A percentile compares a stretch with the other conserved stretches of the same genome.
Evolutionary conservation across 768 basidiomycete genomes (phyloP).

Genomic region (Boletus edulis): DNA sequence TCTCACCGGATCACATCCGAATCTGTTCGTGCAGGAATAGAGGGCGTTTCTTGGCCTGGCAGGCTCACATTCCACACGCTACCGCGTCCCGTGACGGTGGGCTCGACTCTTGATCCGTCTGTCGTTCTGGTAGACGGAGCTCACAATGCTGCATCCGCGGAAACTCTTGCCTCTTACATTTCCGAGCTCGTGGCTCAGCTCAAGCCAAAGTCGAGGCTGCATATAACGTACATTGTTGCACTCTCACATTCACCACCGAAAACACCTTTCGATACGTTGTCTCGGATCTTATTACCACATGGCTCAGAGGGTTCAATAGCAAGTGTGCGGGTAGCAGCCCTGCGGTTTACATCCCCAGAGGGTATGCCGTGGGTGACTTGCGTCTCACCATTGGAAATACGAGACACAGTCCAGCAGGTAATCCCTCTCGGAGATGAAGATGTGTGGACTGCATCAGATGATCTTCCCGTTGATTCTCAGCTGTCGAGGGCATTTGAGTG

Average conservation of each 20-base stretch:
- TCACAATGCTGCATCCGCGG: slow-evolving; percentile 82
- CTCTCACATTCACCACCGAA: slow-evolving; percentile 90
- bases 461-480: slow-evolving; percentile 32
- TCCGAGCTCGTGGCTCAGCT: slow-evolving; percentile 33
- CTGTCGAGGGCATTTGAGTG: slow-evolving; percentile 51
- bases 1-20: slow-evolving; percentile 42
- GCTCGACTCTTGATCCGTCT: slow-evolving; percentile 20
- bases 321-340: slow-evolving; percentile 48
- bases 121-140: slow-evolving; percentile 86
- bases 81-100: slow-evolving; percentile 19
- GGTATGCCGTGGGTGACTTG: slow-evolving; percentile 94
- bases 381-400: slow-evolving; percentile 52
- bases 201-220: slow-evolving; percentile 26
- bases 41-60: slow-evolving; percentile 71
- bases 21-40: slow-evolving; percentile 57
- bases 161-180: slow-evolving; percentile 61
- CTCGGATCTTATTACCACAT: slow-evolving; percentile 55
- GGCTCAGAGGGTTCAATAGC: slow-evolving; percentile 28
- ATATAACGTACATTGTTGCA: slow-evolving; percentile 70
- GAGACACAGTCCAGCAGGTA: slow-evolving; percentile 41
- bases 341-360: slow-evolving; percentile 71
- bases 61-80: slow-evolving; percentile 68
- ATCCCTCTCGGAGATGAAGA: slow-evolving; percentile 39
- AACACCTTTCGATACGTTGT: slow-evolving; percentile 66
- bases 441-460: slow-evolving; percentile 42